Conservation (phyloP, 495 filamentous ascomycete species). For the Echria macrotheca region DNA sequence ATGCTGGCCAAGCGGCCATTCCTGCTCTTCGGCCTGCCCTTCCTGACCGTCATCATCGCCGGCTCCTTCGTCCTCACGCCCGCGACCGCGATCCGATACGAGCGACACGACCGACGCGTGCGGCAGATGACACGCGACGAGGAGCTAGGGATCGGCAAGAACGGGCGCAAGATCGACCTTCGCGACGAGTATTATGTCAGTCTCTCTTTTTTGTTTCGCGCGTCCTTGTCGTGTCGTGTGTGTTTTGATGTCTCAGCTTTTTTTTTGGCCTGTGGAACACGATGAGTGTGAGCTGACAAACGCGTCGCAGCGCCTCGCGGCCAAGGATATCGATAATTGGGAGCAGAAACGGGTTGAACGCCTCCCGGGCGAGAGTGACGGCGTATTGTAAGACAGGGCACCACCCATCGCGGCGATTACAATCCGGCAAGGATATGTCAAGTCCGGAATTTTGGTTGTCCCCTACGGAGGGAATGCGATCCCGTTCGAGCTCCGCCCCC, state of each 20-base stretch:
- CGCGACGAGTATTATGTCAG: conserved; percentile 93
- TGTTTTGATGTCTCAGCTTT: too few species aligned
- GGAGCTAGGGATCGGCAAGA: conserved; percentile 69
- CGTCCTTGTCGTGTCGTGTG: too few species aligned
- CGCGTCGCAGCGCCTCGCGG: conserved; percentile 66
- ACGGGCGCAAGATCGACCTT: conserved; percentile 67
- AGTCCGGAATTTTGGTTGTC: too few species aligned
- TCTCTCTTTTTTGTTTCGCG: conserved; percentile 15
- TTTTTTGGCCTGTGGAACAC: not conserved
- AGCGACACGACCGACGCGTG: conserved; percentile 82
- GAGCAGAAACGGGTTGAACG: conserved; percentile 90
- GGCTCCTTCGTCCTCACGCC: conserved; percentile 93
- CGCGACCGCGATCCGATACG: conserved; percentile 87
- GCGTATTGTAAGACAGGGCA: conserved; percentile 58
- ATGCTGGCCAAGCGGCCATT: conserved; percentile 73
- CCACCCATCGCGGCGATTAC: too few species aligned
- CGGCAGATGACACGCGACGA: conserved; percentile 77
- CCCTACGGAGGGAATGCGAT: too few species aligned
- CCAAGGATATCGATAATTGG: conserved; percentile 92
- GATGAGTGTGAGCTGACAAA: not conserved
- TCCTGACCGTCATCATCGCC: conserved; percentile 85
- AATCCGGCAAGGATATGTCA: too few species aligned
- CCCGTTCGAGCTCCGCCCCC: too few species aligned
- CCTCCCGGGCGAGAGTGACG: conserved; percentile 83
- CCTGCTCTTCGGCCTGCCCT: conserved; percentile 91